A percentile compares a stretch with the other conserved stretches of the same genome.
Conservation (phyloP, 768 basidiomycete genomes). For the Tulasnella sp. region DNA sequence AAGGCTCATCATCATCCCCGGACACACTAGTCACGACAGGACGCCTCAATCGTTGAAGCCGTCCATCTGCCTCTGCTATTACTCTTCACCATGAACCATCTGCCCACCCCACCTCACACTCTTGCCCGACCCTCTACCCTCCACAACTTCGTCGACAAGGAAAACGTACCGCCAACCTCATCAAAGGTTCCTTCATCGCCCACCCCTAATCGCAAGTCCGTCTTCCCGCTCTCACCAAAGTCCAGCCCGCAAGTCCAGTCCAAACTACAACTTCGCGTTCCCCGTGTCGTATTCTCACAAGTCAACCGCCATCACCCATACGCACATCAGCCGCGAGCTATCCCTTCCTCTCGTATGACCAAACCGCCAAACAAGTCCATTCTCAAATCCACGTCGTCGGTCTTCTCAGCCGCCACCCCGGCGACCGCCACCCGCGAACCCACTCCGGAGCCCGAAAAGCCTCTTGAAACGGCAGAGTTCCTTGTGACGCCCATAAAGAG, state of each 20-base stretch:
- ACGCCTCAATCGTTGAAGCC: neutral
- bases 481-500: slow-evolving; percentile 65
- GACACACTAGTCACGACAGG: neutral
- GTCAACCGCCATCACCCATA: slow-evolving; percentile 31
- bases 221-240: slow-evolving; percentile 18
- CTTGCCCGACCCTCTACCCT: neutral
- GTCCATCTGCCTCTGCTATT: neutral
- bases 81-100: slow-evolving; percentile 10
- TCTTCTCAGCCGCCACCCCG: slow-evolving; percentile 46
- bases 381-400: slow-evolving; percentile 57
- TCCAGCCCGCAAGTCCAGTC: slow-evolving; percentile 17
- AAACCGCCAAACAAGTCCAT: slow-evolving; percentile 64
- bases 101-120: slow-evolving; percentile 19
- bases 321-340: slow-evolving; percentile 18
- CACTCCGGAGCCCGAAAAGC: slow-evolving; percentile 78
- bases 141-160: slow-evolving; percentile 10
- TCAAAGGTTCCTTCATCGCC: slow-evolving; percentile 17
- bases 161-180: slow-evolving; percentile 29
- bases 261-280: slow-evolving; percentile 27
- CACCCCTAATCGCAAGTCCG: neutral
- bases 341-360: slow-evolving; percentile 31
- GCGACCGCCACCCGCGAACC: slow-evolving; percentile 57
- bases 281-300: slow-evolving; percentile 31
- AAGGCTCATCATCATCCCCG: neutral
- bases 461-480: slow-evolving; percentile 64